Evolutionary conservation across 2,329 filamentous ascomycete species (phyloP).

Genomic region (Phialemoniopsis sp.): DNA sequence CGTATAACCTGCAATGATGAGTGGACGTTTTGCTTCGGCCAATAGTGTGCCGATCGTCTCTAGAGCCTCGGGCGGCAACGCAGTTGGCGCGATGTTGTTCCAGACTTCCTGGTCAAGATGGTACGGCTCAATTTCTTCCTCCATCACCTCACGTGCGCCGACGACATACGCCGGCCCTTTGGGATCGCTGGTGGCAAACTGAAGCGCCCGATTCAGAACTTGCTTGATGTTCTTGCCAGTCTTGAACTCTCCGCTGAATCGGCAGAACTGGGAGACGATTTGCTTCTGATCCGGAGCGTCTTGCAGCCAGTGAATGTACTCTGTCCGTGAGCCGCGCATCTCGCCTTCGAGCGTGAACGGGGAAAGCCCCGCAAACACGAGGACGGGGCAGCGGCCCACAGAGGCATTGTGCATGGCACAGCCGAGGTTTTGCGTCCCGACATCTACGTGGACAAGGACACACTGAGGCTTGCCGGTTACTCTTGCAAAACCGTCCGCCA

Average conservation of each 20-base stretch:
- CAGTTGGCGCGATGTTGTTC: too few species aligned
- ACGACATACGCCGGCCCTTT: conserved; percentile 71
- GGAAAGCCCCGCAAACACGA: conserved; percentile 75
- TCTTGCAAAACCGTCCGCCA: conserved; percentile 78
- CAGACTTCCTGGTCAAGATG: background rate
- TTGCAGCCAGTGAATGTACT: conserved; percentile 86
- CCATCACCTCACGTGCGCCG: conserved; percentile 72
- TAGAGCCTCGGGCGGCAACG: conserved; percentile 25
- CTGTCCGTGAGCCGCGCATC: conserved; percentile 70
- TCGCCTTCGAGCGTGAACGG: conserved; percentile 77
- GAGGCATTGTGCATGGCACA: conserved; percentile 78
- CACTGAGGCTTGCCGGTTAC: conserved; percentile 69
- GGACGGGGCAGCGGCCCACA: conserved; percentile 67
- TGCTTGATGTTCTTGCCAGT: conserved; percentile 77
- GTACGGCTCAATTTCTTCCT: conserved; percentile 71
- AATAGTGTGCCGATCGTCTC: conserved; percentile 35
- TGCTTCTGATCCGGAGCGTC: conserved; percentile 78
- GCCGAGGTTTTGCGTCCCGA: conserved; percentile 74
- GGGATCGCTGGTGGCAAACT: conserved; percentile 71
- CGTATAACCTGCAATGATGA: conserved; percentile 45
- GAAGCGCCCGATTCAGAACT: conserved; percentile 73
- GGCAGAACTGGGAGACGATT: conserved; percentile 75
- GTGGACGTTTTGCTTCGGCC: conserved; percentile 37
- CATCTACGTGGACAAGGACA: conserved; percentile 78
- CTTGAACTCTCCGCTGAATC: conserved; percentile 74